Evolutionary conservation across 768 basidiomycete species (phyloP).

Genomic region (Mycena kentingensis): DNA sequence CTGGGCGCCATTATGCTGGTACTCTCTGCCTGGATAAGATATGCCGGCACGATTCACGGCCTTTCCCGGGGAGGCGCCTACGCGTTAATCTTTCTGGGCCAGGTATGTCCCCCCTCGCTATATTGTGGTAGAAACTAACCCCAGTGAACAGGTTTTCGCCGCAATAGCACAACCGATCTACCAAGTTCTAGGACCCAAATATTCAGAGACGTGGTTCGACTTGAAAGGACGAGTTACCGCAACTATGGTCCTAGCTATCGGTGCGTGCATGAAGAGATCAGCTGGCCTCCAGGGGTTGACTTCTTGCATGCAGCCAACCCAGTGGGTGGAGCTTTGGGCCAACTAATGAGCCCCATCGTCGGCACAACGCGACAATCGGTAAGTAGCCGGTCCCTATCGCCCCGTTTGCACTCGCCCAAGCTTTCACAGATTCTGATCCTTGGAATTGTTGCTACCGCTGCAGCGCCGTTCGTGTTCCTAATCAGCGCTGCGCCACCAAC

Average conservation of each 20-base stretch:
- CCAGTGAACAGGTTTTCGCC: conserved; percentile 69
- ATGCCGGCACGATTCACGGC: conserved; percentile 62
- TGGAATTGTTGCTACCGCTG: conserved; percentile 68
- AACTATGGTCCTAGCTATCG: conserved; percentile 59
- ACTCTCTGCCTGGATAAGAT: conserved; percentile 75
- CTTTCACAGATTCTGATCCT: conserved; percentile 63
- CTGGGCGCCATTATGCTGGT: conserved; percentile 56
- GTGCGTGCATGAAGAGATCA: conserved; percentile 26
- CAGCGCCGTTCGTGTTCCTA: conserved; percentile 58
- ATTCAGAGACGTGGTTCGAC: conserved; percentile 85
- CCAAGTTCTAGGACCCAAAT: conserved; percentile 78
- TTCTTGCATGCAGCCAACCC: conserved; percentile 58
- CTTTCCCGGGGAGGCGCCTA: conserved; percentile 58
- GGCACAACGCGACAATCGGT: conserved; percentile 61
- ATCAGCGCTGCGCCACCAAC: conserved; percentile 65
- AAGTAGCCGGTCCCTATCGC: conserved; percentile 25
- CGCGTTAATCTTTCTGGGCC: conserved; percentile 67
- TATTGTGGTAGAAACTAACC: background rate
- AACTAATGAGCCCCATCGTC: conserved; percentile 68
- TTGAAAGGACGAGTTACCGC: conserved; percentile 76
- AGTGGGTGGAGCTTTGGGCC: conserved; percentile 70
- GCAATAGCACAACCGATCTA: conserved; percentile 71
- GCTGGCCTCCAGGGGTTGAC: conserved; percentile 5
- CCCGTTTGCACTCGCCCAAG: background rate
- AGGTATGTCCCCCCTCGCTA: conserved; percentile 44